Conservation (phyloP, 441 rosid genomes). For the Pelargonium cotyledonis region DNA sequence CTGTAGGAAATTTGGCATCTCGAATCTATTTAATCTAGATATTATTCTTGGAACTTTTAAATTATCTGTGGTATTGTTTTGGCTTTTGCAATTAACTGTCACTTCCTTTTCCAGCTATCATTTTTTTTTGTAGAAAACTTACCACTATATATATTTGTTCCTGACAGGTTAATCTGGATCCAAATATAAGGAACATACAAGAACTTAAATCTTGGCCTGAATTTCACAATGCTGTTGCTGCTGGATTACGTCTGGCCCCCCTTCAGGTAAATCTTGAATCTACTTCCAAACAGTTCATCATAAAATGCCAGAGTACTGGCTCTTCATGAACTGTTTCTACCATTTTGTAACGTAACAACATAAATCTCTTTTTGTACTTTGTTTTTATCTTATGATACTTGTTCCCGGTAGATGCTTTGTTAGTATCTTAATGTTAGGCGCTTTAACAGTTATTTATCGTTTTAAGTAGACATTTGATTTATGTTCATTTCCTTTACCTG, state of each 20-base stretch:
- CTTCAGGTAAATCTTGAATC: slow-evolving; percentile 47
- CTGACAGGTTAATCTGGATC: slow-evolving; percentile 87
- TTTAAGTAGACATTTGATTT: not conserved
- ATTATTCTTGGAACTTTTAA: not conserved
- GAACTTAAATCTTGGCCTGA: slow-evolving; percentile 98
- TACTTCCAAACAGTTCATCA: not conserved
- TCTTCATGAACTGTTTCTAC: not conserved
- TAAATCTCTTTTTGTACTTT: not conserved
- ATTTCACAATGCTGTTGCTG: slow-evolving; percentile 99
- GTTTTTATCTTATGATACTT: not conserved
- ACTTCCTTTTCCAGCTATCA: slow-evolving; percentile 6
- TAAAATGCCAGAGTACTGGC: not conserved
- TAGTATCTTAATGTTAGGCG: slow-evolving; percentile 4
- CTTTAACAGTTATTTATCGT: not conserved
- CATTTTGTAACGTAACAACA: not conserved
- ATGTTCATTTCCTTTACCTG: slow-evolving; percentile 2
- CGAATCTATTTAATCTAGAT: not conserved
- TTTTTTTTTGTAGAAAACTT: slow-evolving; percentile 11
- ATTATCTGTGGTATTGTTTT: not conserved
- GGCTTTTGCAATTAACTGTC: not conserved
- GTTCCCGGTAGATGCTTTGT: not conserved
- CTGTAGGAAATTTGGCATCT: not conserved
- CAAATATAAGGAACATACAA: slow-evolving; percentile 82
- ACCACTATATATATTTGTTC: slow-evolving; percentile 11
- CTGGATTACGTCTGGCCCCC: slow-evolving; percentile 92